These are phyloP conservation scores for Furcasterigmium sp. DNA, from an alignment of 2,329 filamentous ascomycete species.

Conservation along the genomic window DNA sequence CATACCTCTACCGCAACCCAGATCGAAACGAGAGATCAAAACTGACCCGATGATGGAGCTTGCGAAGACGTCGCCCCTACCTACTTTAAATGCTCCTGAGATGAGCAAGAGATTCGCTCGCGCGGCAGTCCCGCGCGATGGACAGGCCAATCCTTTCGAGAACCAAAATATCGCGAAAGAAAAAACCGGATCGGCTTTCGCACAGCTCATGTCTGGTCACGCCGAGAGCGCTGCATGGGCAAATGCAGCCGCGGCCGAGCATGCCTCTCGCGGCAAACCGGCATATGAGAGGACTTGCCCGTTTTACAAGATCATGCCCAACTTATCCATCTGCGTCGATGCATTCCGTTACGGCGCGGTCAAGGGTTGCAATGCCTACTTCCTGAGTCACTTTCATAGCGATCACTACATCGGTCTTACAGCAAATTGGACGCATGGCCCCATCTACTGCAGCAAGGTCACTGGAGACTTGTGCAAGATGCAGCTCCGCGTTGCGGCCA, in stretches of 20 bases:
- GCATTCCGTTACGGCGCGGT: constrained; percentile 94
- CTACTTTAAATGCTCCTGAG: constrained; percentile 27
- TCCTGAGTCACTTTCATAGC: constrained; percentile 95
- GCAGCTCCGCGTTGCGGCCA: constrained; percentile 78
- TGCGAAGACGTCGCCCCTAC: constrained; percentile 1
- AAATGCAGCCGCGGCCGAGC: constrained; percentile 74
- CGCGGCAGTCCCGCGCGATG: constrained; percentile 68
- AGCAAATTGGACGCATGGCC: constrained; percentile 83
- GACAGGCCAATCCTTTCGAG: constrained; percentile 72
- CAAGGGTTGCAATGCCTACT: constrained; percentile 88
- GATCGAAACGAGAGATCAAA: constrained; percentile 8
- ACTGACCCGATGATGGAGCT: constrained; percentile 9
- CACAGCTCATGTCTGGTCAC: constrained; percentile 87
- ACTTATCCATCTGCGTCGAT: constrained; percentile 88
- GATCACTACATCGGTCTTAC: constrained; percentile 95
- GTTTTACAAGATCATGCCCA: constrained; percentile 97
- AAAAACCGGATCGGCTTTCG: constrained; percentile 66
- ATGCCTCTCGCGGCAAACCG: constrained; percentile 73
- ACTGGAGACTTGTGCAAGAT: constrained; percentile 85
- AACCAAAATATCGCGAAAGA: constrained; percentile 6
- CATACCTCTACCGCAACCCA: constrained; percentile 43
- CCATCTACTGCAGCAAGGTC: constrained; percentile 92
- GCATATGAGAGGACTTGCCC: constrained; percentile 88
- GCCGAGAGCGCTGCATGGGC: constrained; percentile 90
- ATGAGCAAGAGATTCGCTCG: constrained; percentile 57